Evolutionary conservation across 202 grass and related monocot genomes (phyloP).

Genomic region (Setaria italica): DNA sequence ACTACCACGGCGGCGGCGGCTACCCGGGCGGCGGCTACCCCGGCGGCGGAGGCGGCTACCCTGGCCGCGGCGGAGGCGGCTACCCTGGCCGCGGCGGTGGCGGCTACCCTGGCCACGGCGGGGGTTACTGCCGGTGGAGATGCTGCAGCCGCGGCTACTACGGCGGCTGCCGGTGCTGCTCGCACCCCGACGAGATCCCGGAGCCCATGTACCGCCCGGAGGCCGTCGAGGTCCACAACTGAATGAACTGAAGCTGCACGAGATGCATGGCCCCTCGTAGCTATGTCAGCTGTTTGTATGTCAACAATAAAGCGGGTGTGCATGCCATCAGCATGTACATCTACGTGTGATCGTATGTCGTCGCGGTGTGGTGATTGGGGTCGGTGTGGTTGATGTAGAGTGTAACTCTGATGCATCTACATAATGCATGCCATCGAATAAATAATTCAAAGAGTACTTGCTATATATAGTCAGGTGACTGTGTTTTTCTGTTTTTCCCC

Average conservation of each 20-base stretch:
- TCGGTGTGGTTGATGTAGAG: no score
- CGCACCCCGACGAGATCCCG: constrained; percentile 52
- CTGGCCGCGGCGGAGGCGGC: constrained; percentile 29
- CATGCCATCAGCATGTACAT: not conserved
- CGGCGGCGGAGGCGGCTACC: constrained; percentile 19
- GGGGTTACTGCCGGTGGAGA: constrained; percentile 52
- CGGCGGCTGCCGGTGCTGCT: constrained; percentile 63
- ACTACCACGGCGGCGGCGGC: constrained; percentile 35
- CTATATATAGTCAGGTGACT: no score
- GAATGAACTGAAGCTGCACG: not conserved
- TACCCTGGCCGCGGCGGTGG: constrained; percentile 24
- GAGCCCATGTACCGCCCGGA: constrained; percentile 62
- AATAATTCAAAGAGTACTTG: no score
- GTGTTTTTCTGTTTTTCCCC: no score
- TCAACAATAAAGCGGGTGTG: not conserved
- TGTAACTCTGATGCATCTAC: no score
- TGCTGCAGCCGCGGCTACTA: constrained; percentile 66
- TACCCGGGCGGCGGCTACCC: not conserved
- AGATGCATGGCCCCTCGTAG: not conserved
- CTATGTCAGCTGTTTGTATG: not conserved
- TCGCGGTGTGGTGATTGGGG: no score
- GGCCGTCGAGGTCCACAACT: constrained; percentile 53
- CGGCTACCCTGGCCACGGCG: constrained; percentile 30
- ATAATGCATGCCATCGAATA: no score
- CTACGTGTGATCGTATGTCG: no score